phyloP scores from a whole-genome alignment of 106 monocot species.

The Cymbidium sinense region DNA sequence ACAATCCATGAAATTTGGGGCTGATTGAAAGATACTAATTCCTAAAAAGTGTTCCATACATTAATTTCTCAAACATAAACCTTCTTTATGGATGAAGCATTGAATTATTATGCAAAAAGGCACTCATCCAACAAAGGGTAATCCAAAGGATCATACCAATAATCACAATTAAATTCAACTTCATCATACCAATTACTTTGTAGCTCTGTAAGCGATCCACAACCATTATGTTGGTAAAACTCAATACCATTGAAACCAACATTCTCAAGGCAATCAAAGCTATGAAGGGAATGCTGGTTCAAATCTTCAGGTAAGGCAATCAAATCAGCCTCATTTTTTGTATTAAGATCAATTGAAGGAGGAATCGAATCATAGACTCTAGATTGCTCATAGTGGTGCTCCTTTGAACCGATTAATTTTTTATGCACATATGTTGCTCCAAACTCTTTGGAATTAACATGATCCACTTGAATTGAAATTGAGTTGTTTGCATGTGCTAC shows the following conservation, averaged over 20 bases:
- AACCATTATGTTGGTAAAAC: conserved; percentile 31
- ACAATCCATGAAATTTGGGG: too few species aligned
- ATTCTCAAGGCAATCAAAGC: conserved; percentile 51
- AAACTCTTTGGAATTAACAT: conserved; percentile 22
- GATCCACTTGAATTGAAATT: conserved; percentile 30
- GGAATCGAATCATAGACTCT: conserved; percentile 2
- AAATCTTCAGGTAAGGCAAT: conserved; percentile 49
- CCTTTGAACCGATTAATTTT: too few species aligned
- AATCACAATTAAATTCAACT: conserved; percentile 37
- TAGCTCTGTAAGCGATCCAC: conserved; percentile 13
- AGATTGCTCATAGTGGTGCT: too few species aligned
- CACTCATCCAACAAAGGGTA: conserved; percentile 43
- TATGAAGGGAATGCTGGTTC: conserved; percentile 32
- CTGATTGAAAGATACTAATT: neutral
- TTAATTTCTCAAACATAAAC: neutral
- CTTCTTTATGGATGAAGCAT: neutral
- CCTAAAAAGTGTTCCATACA: neutral
- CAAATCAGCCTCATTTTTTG: conserved; percentile 26
- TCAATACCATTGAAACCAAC: conserved; percentile 39
- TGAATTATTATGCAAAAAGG: conserved; percentile 44
- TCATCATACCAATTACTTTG: conserved; percentile 52
- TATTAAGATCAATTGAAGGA: conserved; percentile 10
- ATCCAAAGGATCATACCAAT: conserved; percentile 41
- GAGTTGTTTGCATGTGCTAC: conserved; percentile 1
- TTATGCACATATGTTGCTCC: conserved; percentile 10